Conservation (phyloP, 441 rosid genomes). For the Francoa sonchifolia region DNA sequence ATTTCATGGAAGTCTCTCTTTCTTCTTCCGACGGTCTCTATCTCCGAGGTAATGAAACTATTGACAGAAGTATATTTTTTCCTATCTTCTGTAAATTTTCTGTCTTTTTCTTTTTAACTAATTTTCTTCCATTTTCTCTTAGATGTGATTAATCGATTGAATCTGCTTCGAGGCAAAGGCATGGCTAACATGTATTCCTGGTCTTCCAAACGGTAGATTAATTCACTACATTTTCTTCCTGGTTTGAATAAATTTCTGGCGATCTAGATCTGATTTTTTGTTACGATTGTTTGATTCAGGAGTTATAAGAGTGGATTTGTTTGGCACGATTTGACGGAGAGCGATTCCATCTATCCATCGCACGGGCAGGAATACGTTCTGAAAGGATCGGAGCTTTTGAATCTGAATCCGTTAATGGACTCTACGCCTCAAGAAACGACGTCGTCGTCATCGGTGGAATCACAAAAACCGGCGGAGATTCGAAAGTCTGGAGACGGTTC, state of each 20-base stretch:
- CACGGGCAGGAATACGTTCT: slow-evolving; percentile 80
- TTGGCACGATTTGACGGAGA: slow-evolving; percentile 78
- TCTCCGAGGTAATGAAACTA: slow-evolving; percentile 30
- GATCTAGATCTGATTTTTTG: neutral
- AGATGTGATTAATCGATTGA: slow-evolving; percentile 70
- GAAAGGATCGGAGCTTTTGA: slow-evolving; percentile 86
- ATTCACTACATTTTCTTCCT: neutral
- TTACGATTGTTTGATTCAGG: slow-evolving; percentile 23
- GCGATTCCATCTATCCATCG: slow-evolving; percentile 62
- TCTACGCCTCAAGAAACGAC: slow-evolving; percentile 32
- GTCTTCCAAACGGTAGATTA: slow-evolving; percentile 95
- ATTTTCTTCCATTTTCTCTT: slow-evolving; percentile 11
- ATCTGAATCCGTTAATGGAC: slow-evolving; percentile 28
- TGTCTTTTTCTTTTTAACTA: slow-evolving; percentile 7
- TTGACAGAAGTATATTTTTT: neutral
- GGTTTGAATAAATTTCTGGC: slow-evolving; percentile 10
- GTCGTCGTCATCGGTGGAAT: slow-evolving; percentile 24
- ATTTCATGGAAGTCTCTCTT: slow-evolving; percentile 54
- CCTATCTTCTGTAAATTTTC: neutral
- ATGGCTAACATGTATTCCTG: slow-evolving; percentile 79
- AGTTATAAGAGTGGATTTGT: slow-evolving; percentile 84
- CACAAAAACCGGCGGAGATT: slow-evolving; percentile 20
- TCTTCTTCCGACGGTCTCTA: slow-evolving; percentile 44
- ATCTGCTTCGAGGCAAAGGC: slow-evolving; percentile 72
- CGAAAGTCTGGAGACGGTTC: slow-evolving; percentile 12